phyloP scores from a whole-genome alignment of 2,329 filamentous ascomycete genomes.

The Botrytis elliptica region DNA sequence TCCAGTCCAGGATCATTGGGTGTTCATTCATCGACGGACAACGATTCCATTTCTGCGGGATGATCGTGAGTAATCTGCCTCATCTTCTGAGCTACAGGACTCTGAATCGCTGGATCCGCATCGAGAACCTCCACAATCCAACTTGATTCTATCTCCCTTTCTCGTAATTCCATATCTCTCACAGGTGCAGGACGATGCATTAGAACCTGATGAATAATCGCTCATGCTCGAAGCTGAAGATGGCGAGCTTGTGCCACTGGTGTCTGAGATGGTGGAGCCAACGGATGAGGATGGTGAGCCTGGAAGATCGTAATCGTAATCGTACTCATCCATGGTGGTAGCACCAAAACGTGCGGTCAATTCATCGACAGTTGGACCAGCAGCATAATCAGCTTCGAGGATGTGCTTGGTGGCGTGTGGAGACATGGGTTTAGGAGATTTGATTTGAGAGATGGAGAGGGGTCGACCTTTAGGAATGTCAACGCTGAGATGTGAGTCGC shows the following conservation, averaged over 20 bases:
- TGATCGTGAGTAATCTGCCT: slow-evolving; percentile 56
- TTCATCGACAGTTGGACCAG: slow-evolving; percentile 69
- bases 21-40: slow-evolving; percentile 42
- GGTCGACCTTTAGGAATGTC: slow-evolving; percentile 87
- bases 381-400: slow-evolving; percentile 74
- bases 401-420: slow-evolving; percentile 86
- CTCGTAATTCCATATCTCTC: slow-evolving; percentile 96
- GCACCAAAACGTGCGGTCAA: slow-evolving; percentile 72
- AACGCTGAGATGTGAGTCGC: slow-evolving; percentile 50
- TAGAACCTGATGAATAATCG: slow-evolving; percentile 75
- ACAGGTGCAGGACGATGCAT: slow-evolving; percentile 75
- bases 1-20: slow-evolving; percentile 16
- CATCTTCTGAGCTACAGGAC: slow-evolving; percentile 66
- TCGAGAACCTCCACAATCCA: slow-evolving; percentile 87
- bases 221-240: slow-evolving; percentile 69
- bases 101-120: slow-evolving; percentile 75
- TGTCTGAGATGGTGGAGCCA: slow-evolving; percentile 70
- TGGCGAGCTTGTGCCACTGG: slow-evolving; percentile 65
- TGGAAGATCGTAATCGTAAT: slow-evolving; percentile 56
- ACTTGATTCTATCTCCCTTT: slow-evolving; percentile 87
- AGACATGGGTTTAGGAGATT: slow-evolving; percentile 84
- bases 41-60: slow-evolving; percentile 65
- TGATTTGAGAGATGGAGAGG: slow-evolving; percentile 83
- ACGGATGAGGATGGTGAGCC: slow-evolving; percentile 67
- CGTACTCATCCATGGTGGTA: slow-evolving; percentile 55